Base-by-base conservation (phyloP, 768 basidiomycete species). In the Collybia sordida region DNA sequence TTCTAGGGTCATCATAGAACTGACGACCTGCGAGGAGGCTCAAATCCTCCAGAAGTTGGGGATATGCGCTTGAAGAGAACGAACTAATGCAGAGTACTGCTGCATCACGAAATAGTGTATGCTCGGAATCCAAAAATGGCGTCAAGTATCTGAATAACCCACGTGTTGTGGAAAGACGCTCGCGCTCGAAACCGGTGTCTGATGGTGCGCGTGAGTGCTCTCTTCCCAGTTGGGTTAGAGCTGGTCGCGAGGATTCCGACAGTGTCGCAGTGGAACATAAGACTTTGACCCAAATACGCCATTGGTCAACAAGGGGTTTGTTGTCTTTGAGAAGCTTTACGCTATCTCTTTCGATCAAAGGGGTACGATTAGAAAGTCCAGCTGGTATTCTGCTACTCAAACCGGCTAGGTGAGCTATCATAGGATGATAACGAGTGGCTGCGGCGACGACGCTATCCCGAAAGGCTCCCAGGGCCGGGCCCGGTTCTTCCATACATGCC, bases 21-120 rank as follows among this genome's bases (percentile, higher is more conserved):
- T 93, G 90, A 18, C 89, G 82, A 27, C 86, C 83, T 2, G 89
- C 82, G 42, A 96, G 81, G 4, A 84, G 77, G 52, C 85, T 86
- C 25, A 97, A 78, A 52, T 93, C 90, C 56, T 95, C 93, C 15
- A 95, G 71, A 18, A 97, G 74, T 25, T 89, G 83, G 8, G 87
- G 81, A 64, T 95, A 93, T 0, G 82, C 83, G 55, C 72, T 78
- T 9, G 83, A 75, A 4, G 90, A 90, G 57, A 96, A 89, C 21
- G 88, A 85, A 60, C 93, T 94, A 62, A 98, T 88, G 50, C 93
- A 91, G 31, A 90, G 72, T 8, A 95, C 91, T 11, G 90, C 91
- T 0, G 88, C 84, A 62, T 94, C 90, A 45, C 92, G 83, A 65
- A 95, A 94, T 8, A 81, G 72, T 1, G 81, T 81, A 59, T 89